Evolutionary conservation across 306 rosid species (phyloP), one percentile per base, ranked within the genome.

Genomic region (Quercus agrifolia): DNA sequence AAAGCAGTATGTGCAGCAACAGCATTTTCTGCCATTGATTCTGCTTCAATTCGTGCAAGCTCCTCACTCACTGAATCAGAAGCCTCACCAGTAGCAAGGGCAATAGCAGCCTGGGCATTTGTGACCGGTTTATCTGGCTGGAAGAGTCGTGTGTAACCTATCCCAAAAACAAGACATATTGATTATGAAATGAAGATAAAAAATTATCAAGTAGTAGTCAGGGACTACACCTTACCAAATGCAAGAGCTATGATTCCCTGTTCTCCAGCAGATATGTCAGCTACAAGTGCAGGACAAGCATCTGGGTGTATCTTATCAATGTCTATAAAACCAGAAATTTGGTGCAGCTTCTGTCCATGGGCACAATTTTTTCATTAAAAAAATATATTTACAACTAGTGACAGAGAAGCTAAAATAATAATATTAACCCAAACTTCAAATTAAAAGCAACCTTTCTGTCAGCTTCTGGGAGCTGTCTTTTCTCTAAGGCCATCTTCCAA

Each of bases 31-130:
- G 99, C 99, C 78, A 91, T 81, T 62, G 93, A 84, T 83, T 96
- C 99, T 56, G 99, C 98, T 89, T 96, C 98, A 69, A 96, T 96
- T 77, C 98, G 97, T 74, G 98, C 90, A 83, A 96, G 96, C 88
- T 96, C 99, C 86, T 96, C 99, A 41, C 91, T 88, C 63, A 96
- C 98, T 5, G 78, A 71, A 69, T 96, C 99, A 76, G 97, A 89
- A 75, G 95, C 92, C 86, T 96, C 98, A n/a, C 99, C 97, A 4
- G 92, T 91, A 66, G 98, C 94, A 80, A 96, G 96, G 77, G 98
- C 99, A 83, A 96, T 81, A 74, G 99, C 98, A 66, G 98, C 98
- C 88, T 96, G 99, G 80, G 94, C 93, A 81, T 96, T 96, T 33
- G 98, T 96, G 68, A 96, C 99, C 7, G 99, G 98, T 82, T 96